Base-by-base conservation (phyloP, 192 early-diverging fungal species). In the Thamnidium elegans region DNA sequence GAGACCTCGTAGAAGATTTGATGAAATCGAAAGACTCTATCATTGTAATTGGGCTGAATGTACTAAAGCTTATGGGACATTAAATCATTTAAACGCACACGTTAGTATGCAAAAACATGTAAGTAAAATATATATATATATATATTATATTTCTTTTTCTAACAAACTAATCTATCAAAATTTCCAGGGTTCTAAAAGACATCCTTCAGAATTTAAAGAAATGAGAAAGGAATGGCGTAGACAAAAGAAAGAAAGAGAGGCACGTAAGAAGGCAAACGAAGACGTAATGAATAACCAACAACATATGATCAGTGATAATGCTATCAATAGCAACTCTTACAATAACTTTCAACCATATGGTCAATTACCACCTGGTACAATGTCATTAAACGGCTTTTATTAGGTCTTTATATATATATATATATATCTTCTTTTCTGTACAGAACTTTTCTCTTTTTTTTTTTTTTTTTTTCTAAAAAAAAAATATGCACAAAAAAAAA, bases 81-180 rank as follows among this genome's bases (percentile, higher is more conserved):
- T 87, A 9, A 87, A 87, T 66, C 86, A 87, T 50, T 65, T 87
- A 43, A 87, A 87, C 63, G 81, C 86, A n/a, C 86, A 87, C 63
- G 80, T 87, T 10, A 76, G 66, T 44, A 87, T 87, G 86, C 86
- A 87, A 58, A 86, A 83, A 66, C 86, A 87, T 61, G 86, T 66
- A 67, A 70, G 51, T 46, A 11, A 54, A 42, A 7, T 17, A 14
- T 31, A 43, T 34, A 21, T 9, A 43, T 3, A 15, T 3, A 63
- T 21, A 11, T 6, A 47, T 43, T 3, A 63, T 21, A 11, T 6
- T 53, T 43, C n/a, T 1, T 39, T 32, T 55, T 26, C 26, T 55
- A 53, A 51, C 4, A n/a, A n/a, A 55, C 21, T 30, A 15, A 58
- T 50, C 31, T 58, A 39, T 39, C 36, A 39, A 50, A 50, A 58